Percentiles rank a stretch among this genome's conserved stretches.
Conservation (phyloP, 257 asterid species). For the Gardenia jasminoides region DNA sequence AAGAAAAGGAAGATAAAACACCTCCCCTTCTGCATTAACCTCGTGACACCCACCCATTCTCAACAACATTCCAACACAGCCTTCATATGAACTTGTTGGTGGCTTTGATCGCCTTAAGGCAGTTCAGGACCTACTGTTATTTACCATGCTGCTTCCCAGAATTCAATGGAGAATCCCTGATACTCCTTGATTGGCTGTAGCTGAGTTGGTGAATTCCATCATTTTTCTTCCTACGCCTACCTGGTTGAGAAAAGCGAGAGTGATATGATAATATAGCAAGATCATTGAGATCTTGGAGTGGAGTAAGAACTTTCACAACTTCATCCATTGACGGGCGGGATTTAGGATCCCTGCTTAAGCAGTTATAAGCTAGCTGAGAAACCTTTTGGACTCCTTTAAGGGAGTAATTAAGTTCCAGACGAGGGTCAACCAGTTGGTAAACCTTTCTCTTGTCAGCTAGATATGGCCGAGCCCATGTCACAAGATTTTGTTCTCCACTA, state of each 20-base stretch:
- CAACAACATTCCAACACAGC: constrained; percentile 12
- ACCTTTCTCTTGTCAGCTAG: constrained; percentile 80
- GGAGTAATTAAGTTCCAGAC: constrained; percentile 79
- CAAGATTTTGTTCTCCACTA: constrained; percentile 88
- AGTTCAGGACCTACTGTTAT: constrained; percentile 15
- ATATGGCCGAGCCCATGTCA: constrained; percentile 86
- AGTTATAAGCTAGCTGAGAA: constrained; percentile 61
- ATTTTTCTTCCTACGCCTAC: constrained; percentile 55
- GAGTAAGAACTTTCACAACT: constrained; percentile 64
- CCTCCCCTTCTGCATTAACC: constrained; percentile 10
- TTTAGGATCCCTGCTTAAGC: constrained; percentile 77
- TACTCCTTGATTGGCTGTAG: constrained; percentile 43
- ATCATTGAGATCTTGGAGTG: constrained; percentile 72
- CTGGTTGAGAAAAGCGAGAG: constrained; percentile 54
- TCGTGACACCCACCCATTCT: constrained; percentile 16
- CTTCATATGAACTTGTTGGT: constrained; percentile 13
- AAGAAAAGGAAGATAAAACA: not conserved
- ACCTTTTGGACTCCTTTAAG: constrained; percentile 77
- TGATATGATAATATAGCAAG: constrained; percentile 69
- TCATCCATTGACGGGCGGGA: constrained; percentile 91
- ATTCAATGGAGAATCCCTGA: constrained; percentile 46
- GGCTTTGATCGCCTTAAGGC: constrained; percentile 10
- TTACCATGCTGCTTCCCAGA: constrained; percentile 51
- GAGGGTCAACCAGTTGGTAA: constrained; percentile 84
- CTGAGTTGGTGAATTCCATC: constrained; percentile 49